phyloP scores from a whole-genome alignment of 139 green algal genomes.

The Marvania coccoides region DNA sequence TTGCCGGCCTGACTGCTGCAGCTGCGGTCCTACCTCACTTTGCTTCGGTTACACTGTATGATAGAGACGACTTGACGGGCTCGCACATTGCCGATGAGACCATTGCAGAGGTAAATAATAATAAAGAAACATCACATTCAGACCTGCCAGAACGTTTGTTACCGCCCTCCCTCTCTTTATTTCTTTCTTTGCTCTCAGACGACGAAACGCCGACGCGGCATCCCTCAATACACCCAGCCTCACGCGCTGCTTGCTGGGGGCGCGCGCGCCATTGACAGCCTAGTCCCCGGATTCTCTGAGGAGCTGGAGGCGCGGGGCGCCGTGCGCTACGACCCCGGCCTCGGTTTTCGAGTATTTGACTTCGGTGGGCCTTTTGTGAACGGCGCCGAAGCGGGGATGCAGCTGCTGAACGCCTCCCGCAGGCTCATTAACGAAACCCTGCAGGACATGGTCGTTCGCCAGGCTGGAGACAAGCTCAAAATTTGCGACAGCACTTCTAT shows the following conservation, averaged over 20 bases:
- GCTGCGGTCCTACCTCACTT: not conserved
- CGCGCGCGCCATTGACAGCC: not conserved
- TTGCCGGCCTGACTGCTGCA: not conserved
- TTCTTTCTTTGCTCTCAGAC: not conserved
- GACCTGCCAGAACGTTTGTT: no score
- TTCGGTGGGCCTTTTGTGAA: not conserved
- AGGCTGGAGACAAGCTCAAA: not conserved
- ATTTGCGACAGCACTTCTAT: not conserved
- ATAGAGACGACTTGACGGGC: not conserved
- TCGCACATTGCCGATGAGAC: not conserved
- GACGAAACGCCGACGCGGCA: not conserved
- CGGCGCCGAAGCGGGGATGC: not conserved
- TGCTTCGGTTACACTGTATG: not conserved
- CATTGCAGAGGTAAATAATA: not conserved
- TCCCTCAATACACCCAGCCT: not conserved
- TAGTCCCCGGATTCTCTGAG: not conserved
- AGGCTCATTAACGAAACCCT: slow-evolving; percentile 1
- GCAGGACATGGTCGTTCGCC: not conserved
- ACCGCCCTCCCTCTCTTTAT: no score
- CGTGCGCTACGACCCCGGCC: not conserved
- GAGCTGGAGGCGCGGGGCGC: not conserved
- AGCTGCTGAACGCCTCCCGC: not conserved
- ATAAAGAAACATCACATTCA: no score
- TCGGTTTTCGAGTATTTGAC: not conserved
- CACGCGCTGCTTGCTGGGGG: not conserved